Evolutionary conservation across 2,329 filamentous ascomycete species (phyloP).

Genomic region (Boeremia lycopersici): DNA sequence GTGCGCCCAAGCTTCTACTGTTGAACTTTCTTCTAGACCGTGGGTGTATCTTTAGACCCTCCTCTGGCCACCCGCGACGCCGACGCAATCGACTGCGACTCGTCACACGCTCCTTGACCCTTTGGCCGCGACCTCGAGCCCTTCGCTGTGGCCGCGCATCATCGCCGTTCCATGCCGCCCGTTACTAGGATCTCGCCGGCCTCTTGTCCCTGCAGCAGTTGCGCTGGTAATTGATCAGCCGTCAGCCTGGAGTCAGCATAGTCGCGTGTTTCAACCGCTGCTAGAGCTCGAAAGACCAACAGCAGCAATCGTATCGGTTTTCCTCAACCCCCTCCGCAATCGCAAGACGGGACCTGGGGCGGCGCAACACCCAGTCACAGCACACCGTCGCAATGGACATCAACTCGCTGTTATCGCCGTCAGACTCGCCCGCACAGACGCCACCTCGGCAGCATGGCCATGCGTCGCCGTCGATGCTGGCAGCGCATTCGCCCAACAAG

Average conservation of each 20-base stretch:
- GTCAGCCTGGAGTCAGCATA: constrained; percentile 1
- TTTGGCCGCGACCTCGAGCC: constrained; percentile 7
- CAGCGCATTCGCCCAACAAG: constrained; percentile 39
- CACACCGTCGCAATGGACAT: constrained; percentile 52
- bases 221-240: constrained; percentile 17
- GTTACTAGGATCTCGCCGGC: constrained; percentile 21
- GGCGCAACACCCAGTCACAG: constrained; percentile 1
- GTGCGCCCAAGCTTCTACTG: constrained; percentile 28
- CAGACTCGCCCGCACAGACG: constrained; percentile 50
- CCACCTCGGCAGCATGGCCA: constrained; percentile 38
- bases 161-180: constrained; percentile 28
- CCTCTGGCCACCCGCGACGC: constrained; percentile 20
- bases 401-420: constrained; percentile 56
- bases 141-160: constrained; percentile 14
- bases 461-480: constrained; percentile 33
- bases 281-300: background rate
- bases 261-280: background rate
- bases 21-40: constrained; percentile 34
- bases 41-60: background rate
- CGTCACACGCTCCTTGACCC: constrained; percentile 22
- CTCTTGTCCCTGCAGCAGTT: constrained; percentile 21
- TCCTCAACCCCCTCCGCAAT: background rate
- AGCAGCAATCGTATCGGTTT: background rate
- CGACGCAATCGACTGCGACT: constrained; percentile 16
- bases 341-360: constrained; percentile 2